Conservation (phyloP, 2,329 filamentous ascomycete species). For the Diaporthe batatas region DNA sequence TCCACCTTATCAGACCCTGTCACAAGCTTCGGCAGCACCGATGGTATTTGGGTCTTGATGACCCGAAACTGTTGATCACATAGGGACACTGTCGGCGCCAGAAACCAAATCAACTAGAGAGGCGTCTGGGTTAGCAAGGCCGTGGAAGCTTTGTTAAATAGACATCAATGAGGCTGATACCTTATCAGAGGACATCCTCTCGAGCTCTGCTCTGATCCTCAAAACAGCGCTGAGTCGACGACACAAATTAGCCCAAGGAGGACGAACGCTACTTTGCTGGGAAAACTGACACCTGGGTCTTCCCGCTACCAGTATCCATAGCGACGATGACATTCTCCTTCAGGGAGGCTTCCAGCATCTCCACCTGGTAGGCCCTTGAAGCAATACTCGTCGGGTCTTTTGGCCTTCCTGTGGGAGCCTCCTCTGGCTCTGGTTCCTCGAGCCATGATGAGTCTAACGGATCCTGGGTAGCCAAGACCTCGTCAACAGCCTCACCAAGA, state of each 20-base stretch:
- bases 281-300: slow-evolving; percentile 77
- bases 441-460: slow-evolving; percentile 29
- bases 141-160: neutral
- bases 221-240: slow-evolving; percentile 69
- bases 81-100: slow-evolving; percentile 77
- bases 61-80: slow-evolving; percentile 75
- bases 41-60: slow-evolving; percentile 71
- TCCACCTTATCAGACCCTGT: slow-evolving; percentile 78
- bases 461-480: slow-evolving; percentile 79
- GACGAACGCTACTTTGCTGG: neutral
- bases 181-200: slow-evolving; percentile 65
- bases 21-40: slow-evolving; percentile 71
- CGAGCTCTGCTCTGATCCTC: slow-evolving; percentile 75
- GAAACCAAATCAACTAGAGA: slow-evolving; percentile 76
- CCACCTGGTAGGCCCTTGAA: slow-evolving; percentile 76
- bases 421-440: slow-evolving; percentile 13
- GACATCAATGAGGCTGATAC: slow-evolving; percentile 53
- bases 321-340: slow-evolving; percentile 79
- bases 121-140: slow-evolving; percentile 39
- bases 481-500: slow-evolving; percentile 77
- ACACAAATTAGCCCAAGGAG: slow-evolving; percentile 12
- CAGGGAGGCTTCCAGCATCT: slow-evolving; percentile 81
- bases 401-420: neutral
- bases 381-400: slow-evolving; percentile 50
- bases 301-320: slow-evolving; percentile 85